A percentile compares a stretch with the other conserved stretches of the same genome.
Evolutionary conservation across 78 protist species (phyloP).

Genomic region (Isochrysis galbana): DNA sequence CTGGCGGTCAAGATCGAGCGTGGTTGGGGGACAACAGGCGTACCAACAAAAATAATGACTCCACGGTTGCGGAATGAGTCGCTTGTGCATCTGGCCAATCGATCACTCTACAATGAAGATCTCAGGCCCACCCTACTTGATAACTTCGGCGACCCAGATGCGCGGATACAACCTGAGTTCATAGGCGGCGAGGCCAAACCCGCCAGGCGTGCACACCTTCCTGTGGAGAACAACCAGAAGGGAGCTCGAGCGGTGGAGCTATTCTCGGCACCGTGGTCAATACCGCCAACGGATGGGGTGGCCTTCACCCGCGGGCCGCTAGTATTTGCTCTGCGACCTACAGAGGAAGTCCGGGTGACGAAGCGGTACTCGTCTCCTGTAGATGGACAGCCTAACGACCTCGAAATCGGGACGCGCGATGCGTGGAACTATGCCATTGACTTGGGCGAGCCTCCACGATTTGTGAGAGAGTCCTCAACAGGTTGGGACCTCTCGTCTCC

Average conservation of each 20-base stretch:
- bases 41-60: too few species aligned
- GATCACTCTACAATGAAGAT: too few species aligned
- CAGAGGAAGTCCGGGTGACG: background rate
- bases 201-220: too few species aligned
- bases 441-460: background rate
- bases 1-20: background rate
- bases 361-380: background rate
- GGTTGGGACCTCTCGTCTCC: background rate
- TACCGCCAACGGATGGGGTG: background rate
- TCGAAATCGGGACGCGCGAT: background rate
- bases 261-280: background rate
- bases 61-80: too few species aligned
- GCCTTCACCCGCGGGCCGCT: background rate
- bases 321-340: background rate
- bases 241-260: too few species aligned
- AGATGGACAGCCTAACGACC: background rate
- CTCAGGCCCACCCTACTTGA: too few species aligned
- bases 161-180: too few species aligned
- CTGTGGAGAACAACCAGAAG: too few species aligned
- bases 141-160: too few species aligned
- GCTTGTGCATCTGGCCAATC: too few species aligned
- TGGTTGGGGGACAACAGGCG: slow-evolving; percentile 16
- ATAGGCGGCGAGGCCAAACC: too few species aligned
- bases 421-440: background rate
- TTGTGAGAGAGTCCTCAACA: too few species aligned